Evolutionary conservation across 495 filamentous ascomycete genomes (phyloP), one percentile per base, ranked within the genome.

Genomic region (Penicillium silybi): DNA sequence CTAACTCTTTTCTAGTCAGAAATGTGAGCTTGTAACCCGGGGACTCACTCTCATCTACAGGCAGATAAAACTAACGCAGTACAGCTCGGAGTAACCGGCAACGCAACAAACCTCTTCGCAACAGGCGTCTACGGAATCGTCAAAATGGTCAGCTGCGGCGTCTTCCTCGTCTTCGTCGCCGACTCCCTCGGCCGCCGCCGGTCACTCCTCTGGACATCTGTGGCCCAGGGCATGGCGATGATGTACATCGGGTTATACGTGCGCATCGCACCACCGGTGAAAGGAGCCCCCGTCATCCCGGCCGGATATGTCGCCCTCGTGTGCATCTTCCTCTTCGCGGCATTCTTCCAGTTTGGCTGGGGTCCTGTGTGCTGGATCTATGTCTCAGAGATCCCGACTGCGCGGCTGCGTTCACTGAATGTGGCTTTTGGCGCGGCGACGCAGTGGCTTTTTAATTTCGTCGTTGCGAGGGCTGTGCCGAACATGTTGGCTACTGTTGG

Each of bases 231-330:
- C 3, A 66, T 85, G n/a, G 77, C 78, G 55, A 90, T 90, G 84
- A 80, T 88, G 57, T 89, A 91, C 63, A 85, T 92, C 52, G 87
- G 88, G 10, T 70, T 92, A n/a, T 88, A 92, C 61, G 76, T 89
- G 6, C 84, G 86, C 47, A 82, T 89, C 55, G 70, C 81, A 16
- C 86, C 86, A 0, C 88, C 87, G 0, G 60, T 74, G 17, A 45
- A 65, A 5, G 82, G 76, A 15, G 52, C 54, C 7, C 55, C 69
- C 9, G 79, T 85, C 37, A 76, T 80, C 6, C 70, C 75, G 0
- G 78, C 80, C 13, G 85, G 85, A 5, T 87, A 87, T 61, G 69
- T 87, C 46, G 85, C 85, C 0, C 73, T 88, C 4, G 80, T 86
- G 26, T 86, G 79, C 65, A 85, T 90, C 49, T 90, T 85, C 65